phyloP scores from a whole-genome alignment of 768 basidiomycete species.

The Tricholomella constricta region DNA sequence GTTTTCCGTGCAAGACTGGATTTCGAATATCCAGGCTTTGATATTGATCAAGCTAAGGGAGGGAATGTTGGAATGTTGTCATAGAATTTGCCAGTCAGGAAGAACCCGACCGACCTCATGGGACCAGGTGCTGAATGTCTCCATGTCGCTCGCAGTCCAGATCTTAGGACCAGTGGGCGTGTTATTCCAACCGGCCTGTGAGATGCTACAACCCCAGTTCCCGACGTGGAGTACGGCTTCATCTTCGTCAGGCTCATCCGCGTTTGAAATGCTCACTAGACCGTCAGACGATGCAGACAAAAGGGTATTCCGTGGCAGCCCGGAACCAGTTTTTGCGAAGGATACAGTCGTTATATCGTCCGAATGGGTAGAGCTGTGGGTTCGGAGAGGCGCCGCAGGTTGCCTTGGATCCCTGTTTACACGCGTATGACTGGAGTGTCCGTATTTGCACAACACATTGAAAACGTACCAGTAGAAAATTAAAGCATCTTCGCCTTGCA shows the following conservation, averaged over 20 bases:
- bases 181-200: constrained; percentile 71
- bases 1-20: constrained; percentile 58
- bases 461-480: constrained; percentile 76
- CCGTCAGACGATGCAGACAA: constrained; percentile 90
- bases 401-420: constrained; percentile 79
- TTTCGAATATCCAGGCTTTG: constrained; percentile 63
- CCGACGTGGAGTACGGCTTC: constrained; percentile 80
- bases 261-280: constrained; percentile 69
- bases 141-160: constrained; percentile 95
- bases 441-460: too few relatives aligned
- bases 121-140: constrained; percentile 87
- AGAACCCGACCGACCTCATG: constrained; percentile 49
- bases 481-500: constrained; percentile 78
- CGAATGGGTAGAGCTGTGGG: constrained; percentile 87
- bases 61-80: neutral
- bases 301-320: constrained; percentile 37
- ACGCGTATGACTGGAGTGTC: too few relatives aligned
- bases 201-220: constrained; percentile 84
- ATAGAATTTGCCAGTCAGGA: neutral
- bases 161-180: constrained; percentile 39
- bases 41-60: constrained; percentile 56
- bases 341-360: constrained; percentile 89
- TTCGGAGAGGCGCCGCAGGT: constrained; percentile 65
- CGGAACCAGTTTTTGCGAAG: constrained; percentile 33
- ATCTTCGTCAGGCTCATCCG: constrained; percentile 82